Percentiles rank a stretch among this genome's conserved stretches.
Evolutionary conservation across 257 asterid species (phyloP).

Genomic region (Lithospermum erythrorhizon): DNA sequence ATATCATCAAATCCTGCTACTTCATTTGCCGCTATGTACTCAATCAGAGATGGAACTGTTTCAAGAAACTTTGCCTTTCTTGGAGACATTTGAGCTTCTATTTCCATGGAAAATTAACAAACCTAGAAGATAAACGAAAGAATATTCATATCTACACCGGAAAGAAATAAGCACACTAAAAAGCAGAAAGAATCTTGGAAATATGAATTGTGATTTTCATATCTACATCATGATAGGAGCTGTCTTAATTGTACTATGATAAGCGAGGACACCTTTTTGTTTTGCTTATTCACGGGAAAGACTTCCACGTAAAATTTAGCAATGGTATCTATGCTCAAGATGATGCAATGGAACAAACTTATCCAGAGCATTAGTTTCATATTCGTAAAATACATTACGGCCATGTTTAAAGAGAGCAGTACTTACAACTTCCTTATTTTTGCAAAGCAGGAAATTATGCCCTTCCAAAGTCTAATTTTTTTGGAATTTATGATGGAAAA

Average conservation of each 20-base stretch:
- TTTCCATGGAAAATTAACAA: constrained; percentile 23
- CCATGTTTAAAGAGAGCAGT: background rate
- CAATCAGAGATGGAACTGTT: constrained; percentile 39
- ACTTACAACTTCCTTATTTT: background rate
- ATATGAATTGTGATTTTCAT: background rate
- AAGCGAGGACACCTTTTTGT: no score
- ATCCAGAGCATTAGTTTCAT: no score
- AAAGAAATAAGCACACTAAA: background rate
- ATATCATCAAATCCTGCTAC: constrained; percentile 45
- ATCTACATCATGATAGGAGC: background rate
- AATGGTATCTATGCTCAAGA: background rate
- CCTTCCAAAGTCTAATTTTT: no score
- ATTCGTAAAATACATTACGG: no score
- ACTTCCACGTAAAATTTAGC: no score
- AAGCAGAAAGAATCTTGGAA: background rate
- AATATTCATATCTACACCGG: background rate
- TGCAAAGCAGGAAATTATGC: no score
- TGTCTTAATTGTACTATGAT: background rate
- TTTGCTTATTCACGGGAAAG: no score
- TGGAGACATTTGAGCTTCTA: constrained; percentile 3
- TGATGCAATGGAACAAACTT: no score
- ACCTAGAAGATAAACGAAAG: constrained; percentile 6
- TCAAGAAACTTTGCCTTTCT: constrained; percentile 12
- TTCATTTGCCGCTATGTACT: constrained; percentile 30
- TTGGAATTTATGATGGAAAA: no score